These are phyloP conservation scores for Plectosphaerella cucumerina DNA, from an alignment of 2,329 filamentous ascomycete genomes.

Conservation along the genomic window DNA sequence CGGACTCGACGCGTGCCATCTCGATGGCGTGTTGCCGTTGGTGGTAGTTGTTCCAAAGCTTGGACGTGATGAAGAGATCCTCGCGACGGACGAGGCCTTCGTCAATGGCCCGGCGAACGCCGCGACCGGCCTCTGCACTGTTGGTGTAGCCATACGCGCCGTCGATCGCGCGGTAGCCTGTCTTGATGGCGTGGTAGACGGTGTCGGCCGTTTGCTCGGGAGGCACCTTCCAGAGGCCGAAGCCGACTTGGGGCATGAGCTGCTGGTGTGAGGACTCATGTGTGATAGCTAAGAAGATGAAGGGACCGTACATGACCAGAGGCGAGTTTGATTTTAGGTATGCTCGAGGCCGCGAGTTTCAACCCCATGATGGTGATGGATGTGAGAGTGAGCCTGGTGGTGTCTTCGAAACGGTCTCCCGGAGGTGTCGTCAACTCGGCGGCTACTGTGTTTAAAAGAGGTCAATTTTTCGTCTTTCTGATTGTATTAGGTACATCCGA, in stretches of 20 bases:
- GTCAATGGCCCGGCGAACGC: constrained; percentile 51
- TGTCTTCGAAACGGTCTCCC: neutral
- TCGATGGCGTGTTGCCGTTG: constrained; percentile 55
- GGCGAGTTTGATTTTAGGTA: constrained; percentile 26
- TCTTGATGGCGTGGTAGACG: constrained; percentile 59
- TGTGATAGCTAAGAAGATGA: neutral
- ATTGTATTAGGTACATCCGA: no score
- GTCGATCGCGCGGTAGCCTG: constrained; percentile 49
- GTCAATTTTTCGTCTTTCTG: no score
- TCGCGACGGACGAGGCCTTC: constrained; percentile 64
- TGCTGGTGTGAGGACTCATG: constrained; percentile 7
- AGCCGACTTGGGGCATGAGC: constrained; percentile 35
- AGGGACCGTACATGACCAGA: constrained; percentile 28
- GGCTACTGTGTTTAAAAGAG: no score
- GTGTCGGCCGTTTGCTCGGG: constrained; percentile 32
- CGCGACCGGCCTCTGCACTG: constrained; percentile 61
- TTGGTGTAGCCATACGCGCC: constrained; percentile 57
- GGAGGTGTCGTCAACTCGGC: no score
- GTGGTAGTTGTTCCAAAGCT: constrained; percentile 81
- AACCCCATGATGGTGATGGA: no score
- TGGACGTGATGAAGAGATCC: constrained; percentile 80
- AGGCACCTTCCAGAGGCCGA: constrained; percentile 36
- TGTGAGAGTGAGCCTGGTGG: neutral
- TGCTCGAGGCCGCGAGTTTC: neutral
- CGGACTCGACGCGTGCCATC: constrained; percentile 54